Percentiles rank a stretch among this genome's conserved stretches.
phyloP scores from a whole-genome alignment of 2,329 filamentous ascomycete genomes.

The Ophiocordyceps camponoti-rufipedis region DNA sequence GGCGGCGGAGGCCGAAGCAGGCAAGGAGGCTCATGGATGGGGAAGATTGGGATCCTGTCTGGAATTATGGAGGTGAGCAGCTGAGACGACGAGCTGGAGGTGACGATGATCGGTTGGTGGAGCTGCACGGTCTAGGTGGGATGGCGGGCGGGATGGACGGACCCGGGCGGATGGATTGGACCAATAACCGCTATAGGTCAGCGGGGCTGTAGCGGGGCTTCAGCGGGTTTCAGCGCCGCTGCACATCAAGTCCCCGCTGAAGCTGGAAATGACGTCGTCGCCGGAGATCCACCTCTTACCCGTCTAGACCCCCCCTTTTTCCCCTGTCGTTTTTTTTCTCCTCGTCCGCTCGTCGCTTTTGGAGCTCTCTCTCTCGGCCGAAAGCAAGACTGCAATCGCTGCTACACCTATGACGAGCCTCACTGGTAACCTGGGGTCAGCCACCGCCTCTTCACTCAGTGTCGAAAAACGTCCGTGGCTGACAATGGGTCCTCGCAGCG shows the following conservation, averaged over 20 bases:
- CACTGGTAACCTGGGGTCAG: conserved; percentile 21
- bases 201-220: background rate
- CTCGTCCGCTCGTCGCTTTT: background rate
- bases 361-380: background rate
- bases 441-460: background rate
- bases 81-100: no score
- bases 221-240: background rate
- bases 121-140: no score
- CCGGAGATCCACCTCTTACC: background rate
- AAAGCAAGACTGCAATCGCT: background rate
- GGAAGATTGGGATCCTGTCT: background rate
- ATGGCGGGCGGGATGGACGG: no score
- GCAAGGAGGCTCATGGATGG: conserved; percentile 24
- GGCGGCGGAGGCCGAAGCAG: conserved; percentile 27
- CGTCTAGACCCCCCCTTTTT: background rate
- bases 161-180: no score
- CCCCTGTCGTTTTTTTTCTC: no score
- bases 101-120: no score
- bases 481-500: conserved; percentile 23
- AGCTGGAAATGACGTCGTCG: background rate
- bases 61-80: no score
- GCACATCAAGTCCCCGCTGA: background rate
- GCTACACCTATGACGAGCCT: conserved; percentile 14
- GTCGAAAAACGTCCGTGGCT: conserved; percentile 1
- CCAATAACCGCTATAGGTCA: background rate